Base-by-base conservation (phyloP, 2,329 filamentous ascomycete species). In the Coniochaeta sp. region DNA sequence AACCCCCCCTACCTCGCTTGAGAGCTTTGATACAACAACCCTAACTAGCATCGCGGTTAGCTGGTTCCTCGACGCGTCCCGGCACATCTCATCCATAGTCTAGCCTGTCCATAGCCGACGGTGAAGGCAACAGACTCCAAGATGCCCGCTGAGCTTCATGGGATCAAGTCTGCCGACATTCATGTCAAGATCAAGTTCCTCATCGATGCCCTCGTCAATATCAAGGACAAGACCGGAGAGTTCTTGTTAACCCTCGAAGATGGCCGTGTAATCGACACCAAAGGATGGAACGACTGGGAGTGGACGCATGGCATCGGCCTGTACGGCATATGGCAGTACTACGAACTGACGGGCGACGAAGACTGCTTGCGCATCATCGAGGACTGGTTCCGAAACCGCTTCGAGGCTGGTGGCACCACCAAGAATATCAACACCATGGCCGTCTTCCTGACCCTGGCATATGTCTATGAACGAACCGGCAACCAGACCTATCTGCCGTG, bases 351-450 rank as follows among this genome's bases (percentile, higher is more conserved):
- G 0, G 86, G 85, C 55, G 84, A 87, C 32, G 71, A 77, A 1
- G 73, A 76, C 32, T 82, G 84, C 59, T 79, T 91, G 22, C 72
- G 79, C 62, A 86, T 89, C 62, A 91, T 93, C 66, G 81, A 89
- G 68, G 79, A 83, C 60, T 93, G 90, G 90, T 93, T 91, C 73
- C 75, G 77, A 7, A 81, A 80, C 55, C 85, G 89, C 9, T 87
- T 91, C 62, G 80, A 79, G 0, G 85, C 86, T 59, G 88, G 88
- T 22, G 86, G 82, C 66, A 93, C 90, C 3, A 91, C 88, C 42
- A 93, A 93, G 72, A 93, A 93, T 72, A 91, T 91, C 79, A 92
- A 91, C 77, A 92, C 90, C 17, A 91, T 93, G 89, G 86, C 88
- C 14, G 86, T 86, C 0, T 90, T 93, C 71, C 75, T 92, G 22